A percentile compares a stretch with the other conserved stretches of the same genome.
Evolutionary conservation across 495 filamentous ascomycete species (phyloP).

Genomic region (Talaromyces stipitatus): DNA sequence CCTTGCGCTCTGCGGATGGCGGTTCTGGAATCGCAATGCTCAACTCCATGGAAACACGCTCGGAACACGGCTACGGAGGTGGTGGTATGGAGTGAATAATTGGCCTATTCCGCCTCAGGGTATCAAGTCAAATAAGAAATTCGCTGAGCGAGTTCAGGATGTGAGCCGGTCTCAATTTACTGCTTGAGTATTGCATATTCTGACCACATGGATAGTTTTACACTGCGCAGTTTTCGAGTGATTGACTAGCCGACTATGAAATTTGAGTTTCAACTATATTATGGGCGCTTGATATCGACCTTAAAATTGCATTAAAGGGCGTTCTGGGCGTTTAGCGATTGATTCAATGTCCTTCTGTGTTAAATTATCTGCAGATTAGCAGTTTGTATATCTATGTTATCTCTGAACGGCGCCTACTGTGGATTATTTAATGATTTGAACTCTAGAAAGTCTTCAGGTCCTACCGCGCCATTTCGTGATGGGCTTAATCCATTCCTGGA

Average conservation of each 20-base stretch:
- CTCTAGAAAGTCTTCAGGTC: too few relatives aligned
- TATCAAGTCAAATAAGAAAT: conserved; percentile 18
- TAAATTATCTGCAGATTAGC: background rate
- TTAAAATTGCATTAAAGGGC: background rate
- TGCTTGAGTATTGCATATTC: background rate
- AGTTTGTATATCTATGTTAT: background rate
- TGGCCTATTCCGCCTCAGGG: conserved; percentile 54
- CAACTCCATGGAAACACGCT: conserved; percentile 60
- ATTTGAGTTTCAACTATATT: background rate
- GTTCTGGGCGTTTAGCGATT: background rate
- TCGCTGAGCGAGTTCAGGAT: conserved; percentile 38
- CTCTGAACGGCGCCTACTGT: background rate
- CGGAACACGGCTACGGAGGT: conserved; percentile 65
- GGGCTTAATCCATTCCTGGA: too few relatives aligned
- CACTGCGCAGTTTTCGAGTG: conserved; percentile 33
- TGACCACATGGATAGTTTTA: conserved; percentile 26
- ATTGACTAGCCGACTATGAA: conserved; percentile 4
- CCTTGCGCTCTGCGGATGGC: conserved; percentile 71
- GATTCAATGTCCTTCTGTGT: too few relatives aligned
- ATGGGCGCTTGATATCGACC: background rate
- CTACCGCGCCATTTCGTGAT: too few relatives aligned
- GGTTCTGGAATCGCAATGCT: conserved; percentile 69
- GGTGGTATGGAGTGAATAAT: conserved; percentile 90
- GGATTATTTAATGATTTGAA: too few relatives aligned
- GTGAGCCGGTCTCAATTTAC: conserved; percentile 24